Base-by-base conservation (phyloP, 306 rosid species). In the Sindora glabra region DNA sequence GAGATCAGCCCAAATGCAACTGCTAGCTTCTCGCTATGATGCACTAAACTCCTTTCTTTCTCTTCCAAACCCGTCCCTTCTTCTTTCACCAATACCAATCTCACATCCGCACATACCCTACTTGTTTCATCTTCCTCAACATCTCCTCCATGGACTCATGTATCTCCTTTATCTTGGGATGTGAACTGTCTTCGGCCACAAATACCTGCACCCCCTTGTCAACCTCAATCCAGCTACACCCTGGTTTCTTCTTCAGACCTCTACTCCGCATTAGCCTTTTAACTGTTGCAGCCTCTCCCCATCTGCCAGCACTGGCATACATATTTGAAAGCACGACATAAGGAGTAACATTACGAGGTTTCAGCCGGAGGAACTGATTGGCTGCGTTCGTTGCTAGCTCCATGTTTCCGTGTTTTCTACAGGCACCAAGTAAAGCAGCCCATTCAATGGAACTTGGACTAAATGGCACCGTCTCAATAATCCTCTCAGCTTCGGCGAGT, bases 201-300 rank as follows among this genome's bases (percentile, higher is more conserved):
- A 86, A 89, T 48, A 73, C 76, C 27, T 81, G 85, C 23, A 75
- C 69, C 64, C 72, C 77, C 71, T 74, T 81, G 40, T 77, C 75
- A 56, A 86, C 62, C 79, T 89, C 97, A 10, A 86, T 86, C 97
- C 95, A 86, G 71, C 92, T 81, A 73, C 89, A 77, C 55, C 97
- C 97, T 6, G 95, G 95, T 64, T 82, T 81, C 81, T 86, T 83
- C 81, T 78, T 86, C 81, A 86, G 63, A 34, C 95, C 89, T 70
- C 86, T 81, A 18, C 71, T 92, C 17, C 87, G 72, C 95, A 83
- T 89, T 51, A 79, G 17, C 78, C 56, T 81, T 68, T 90, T 79
- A 10, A 79, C 18, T 7, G 38, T 64, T 56, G 91, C 89, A 26
- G 70, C 79, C 45, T 86, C 89, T 56, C 74, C 79, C 95, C 95